These are phyloP conservation scores for Kazachstania viticola DNA, from an alignment of 805 yeast species.

Conservation along the genomic window DNA sequence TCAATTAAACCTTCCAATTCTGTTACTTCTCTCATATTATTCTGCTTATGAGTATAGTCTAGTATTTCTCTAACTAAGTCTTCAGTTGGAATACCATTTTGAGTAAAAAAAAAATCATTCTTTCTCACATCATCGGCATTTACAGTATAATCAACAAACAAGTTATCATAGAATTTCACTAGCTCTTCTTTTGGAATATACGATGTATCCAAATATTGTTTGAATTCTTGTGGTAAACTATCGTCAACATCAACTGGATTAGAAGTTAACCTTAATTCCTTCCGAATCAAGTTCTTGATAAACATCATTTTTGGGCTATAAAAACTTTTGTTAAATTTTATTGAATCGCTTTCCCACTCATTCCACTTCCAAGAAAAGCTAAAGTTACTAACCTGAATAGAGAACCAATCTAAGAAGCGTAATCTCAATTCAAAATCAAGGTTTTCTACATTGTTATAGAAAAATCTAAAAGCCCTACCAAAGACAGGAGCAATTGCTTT, in stretches of 20 bases:
- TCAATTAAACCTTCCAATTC: conserved; percentile 24
- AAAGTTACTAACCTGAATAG: conserved; percentile 86
- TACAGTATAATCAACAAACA: conserved; percentile 18
- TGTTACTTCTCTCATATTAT: conserved; percentile 19
- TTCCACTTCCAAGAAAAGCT: conserved; percentile 97
- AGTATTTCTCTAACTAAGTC: conserved; percentile 29
- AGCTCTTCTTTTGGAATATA: conserved; percentile 28
- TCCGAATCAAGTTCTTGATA: conserved; percentile 66
- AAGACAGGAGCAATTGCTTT: conserved; percentile 84
- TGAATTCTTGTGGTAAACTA: conserved; percentile 55
- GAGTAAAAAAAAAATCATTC: conserved; percentile 30
- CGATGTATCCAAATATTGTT: conserved; percentile 35
- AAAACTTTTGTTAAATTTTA: conserved; percentile 31
- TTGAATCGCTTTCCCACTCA: conserved; percentile 69
- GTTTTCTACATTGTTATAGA: conserved; percentile 53
- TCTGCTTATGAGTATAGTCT: conserved; percentile 28
- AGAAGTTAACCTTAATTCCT: conserved; percentile 77
- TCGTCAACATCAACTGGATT: conserved; percentile 50
- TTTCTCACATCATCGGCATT: conserved; percentile 21
- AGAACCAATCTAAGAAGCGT: conserved; percentile 79
- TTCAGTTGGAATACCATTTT: conserved; percentile 28
- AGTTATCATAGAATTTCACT: conserved; percentile 27
- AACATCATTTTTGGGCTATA: conserved; percentile 68
- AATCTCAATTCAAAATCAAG: conserved; percentile 68
- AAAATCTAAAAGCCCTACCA: conserved; percentile 81